Evolutionary conservation across 1,284 basidiomycete genomes (phyloP), one percentile per base, ranked within the genome.

Genomic region (Melampsora americana): DNA sequence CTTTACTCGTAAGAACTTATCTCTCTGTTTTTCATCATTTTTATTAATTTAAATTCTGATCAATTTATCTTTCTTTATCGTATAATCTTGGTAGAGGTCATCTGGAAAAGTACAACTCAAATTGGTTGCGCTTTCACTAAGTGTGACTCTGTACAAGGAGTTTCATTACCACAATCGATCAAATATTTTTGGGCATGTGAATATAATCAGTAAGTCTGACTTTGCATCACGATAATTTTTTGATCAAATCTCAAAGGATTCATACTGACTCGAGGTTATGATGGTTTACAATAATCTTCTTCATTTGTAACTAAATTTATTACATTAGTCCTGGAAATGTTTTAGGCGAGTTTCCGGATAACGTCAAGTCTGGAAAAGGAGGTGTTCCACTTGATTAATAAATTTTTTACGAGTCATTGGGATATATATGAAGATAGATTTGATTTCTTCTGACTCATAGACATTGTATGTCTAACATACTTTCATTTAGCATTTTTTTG

Each of bases 71-170:
- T n/a, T n/a, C n/a, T n/a, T n/a, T n/a, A n/a, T n/a, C n/a, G n/a
- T n/a, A n/a, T 73, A 5, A 6, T 35, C n/a, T 35, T 61, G 12
- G 12, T 30, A 75, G 72, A 75, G 72, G 72, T 75, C 11, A 56
- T 75, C 11, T 75, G 72, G 72, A n/a, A 26, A 3, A 50, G 30
- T 11, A 75, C 65, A 9, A 67, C 72, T 48, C 44, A 75, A 61
- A 42, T 75, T 30, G 72, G 72, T 26, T 75, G 72, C 42, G 18
- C 65, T 30, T n/a, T 28, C 6, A 46, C 48, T 7, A 44, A 26
- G 16, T 75, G 72, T 46, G 4, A 48, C 12, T 48, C 65, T 44
- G 42, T 75, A 11, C 14, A 28, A 28, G 59, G 59, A 20, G 9
- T 60, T 11, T 28, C 59, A 26, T n/a, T n/a, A n/a, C n/a, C n/a